Base-by-base conservation (phyloP, 2,329 filamentous ascomycete species). In the Fusarium sp. region DNA sequence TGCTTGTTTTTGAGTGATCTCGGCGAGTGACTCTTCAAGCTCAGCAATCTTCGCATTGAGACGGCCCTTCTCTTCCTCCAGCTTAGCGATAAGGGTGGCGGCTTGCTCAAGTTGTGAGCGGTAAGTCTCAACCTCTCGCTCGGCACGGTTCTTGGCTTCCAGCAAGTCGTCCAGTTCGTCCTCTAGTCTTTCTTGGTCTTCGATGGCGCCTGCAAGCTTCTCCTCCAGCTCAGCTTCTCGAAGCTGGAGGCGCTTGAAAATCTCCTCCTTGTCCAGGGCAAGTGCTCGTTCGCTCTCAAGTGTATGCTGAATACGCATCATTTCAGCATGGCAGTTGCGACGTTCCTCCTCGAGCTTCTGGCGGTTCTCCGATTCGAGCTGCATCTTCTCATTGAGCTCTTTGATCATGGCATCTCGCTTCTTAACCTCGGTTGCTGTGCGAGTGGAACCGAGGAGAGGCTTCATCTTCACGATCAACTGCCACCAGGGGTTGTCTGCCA, bases 401-500 rank as follows among this genome's bases (percentile, higher is more conserved):
- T 93, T 91, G 72, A 99, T 99, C 87, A 95, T 94, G 70, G 97
- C 95, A 78, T 99, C 96, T 36, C 96, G 90, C 80, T 94, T 95
- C 86, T 98, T 98, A 51, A 99, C 95, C 81, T 99, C 96, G 12
- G 93, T 93, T 1, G 95, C 95, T 64, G 95, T 97, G 55, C 95
- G 90, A 20, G 97, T 98, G 17, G 95, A 94, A 44, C 97, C 96
- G 12, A 99, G 87, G 38, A 99, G 87, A 27, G 96, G 96, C 80
- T 96, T 96, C 95, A 99, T 98, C 79, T 94, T 93, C 8, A 95
- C 92, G 75, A 98, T 94, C 6, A 99, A 88, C 76, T 94, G 92
- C 97, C 97, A 99, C 97, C 97, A 99, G 2, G 96, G 96, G 79
- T 95, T 98, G 51, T 94, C 90, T 77, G 94, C 95, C 24, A 99